Evolutionary conservation across 495 filamentous ascomycete species (phyloP).

Genomic region (Aspergillus diversus): DNA sequence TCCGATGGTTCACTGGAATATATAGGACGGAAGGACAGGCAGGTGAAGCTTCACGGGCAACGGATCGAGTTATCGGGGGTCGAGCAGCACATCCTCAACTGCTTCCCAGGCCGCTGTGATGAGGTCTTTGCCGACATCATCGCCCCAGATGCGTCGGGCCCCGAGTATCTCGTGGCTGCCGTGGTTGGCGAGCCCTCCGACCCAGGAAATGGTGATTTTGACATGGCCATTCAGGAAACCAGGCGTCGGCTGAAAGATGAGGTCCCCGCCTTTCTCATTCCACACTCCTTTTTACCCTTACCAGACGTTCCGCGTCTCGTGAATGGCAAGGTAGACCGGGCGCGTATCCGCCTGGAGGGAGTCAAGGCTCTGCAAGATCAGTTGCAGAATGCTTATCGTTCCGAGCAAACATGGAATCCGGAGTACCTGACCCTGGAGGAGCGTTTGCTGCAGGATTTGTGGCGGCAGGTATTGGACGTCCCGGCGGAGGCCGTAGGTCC

Average conservation of each 20-base stretch:
- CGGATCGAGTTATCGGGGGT: conserved; percentile 37
- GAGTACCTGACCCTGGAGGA: not conserved
- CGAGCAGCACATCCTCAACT: conserved; percentile 28
- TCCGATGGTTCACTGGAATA: conserved; percentile 42
- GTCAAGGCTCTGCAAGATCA: not conserved
- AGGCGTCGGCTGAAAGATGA: conserved; percentile 3
- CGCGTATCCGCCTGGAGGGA: not conserved
- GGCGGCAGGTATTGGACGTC: conserved; percentile 14
- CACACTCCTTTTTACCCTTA: conserved; percentile 12
- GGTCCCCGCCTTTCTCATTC: conserved; percentile 20
- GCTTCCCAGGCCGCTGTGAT: not conserved
- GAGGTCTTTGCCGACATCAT: not conserved
- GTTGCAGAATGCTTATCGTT: not conserved
- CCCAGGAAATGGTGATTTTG: not conserved
- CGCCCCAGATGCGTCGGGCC: not conserved
- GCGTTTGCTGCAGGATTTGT: conserved; percentile 11
- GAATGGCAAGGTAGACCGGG: conserved; percentile 23
- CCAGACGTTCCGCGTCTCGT: conserved; percentile 16
- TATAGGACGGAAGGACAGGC: conserved; percentile 42
- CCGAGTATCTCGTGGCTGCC: conserved; percentile 1
- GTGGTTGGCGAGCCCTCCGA: not conserved
- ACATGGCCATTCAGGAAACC: not conserved
- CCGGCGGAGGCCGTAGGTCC: not conserved
- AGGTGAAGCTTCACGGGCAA: conserved; percentile 23
- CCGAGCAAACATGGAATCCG: not conserved